phyloP scores from a whole-genome alignment of 495 filamentous ascomycete genomes.

The Penicillium turbatum region DNA sequence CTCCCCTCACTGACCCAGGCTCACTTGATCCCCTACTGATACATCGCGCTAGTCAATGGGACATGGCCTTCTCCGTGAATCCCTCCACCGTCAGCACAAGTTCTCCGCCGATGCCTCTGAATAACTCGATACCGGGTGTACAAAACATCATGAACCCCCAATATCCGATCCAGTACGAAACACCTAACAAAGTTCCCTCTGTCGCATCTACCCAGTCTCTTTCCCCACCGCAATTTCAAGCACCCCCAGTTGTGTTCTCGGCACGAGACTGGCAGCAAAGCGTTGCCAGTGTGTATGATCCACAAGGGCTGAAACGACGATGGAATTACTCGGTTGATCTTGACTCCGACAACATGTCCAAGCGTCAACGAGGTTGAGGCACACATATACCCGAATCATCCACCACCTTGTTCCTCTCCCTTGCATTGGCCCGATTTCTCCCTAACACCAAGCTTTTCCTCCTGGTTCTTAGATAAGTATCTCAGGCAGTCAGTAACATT shows the following conservation, averaged over 20 bases:
- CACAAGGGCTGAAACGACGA: slow-evolving; percentile 66
- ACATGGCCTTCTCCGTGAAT: slow-evolving; percentile 77
- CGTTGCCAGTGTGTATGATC: slow-evolving; percentile 83
- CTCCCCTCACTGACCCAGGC: neutral
- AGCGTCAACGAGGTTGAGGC: slow-evolving; percentile 34
- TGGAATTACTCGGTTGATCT: slow-evolving; percentile 54
- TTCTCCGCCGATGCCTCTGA: slow-evolving; percentile 44
- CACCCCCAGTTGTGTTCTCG: slow-evolving; percentile 68
- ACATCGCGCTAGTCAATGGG: slow-evolving; percentile 68
- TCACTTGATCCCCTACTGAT: slow-evolving; percentile 25
- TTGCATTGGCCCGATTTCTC: neutral
- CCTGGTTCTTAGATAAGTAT: neutral
- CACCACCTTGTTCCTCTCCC: neutral
- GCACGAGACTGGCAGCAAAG: slow-evolving; percentile 96
- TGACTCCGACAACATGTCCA: slow-evolving; percentile 26
- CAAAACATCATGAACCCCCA: slow-evolving; percentile 29
- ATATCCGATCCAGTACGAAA: slow-evolving; percentile 39
- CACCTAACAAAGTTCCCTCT: slow-evolving; percentile 31
- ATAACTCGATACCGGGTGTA: slow-evolving; percentile 30
- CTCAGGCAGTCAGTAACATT: neutral
- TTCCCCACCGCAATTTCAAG: slow-evolving; percentile 51
- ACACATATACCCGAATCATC: neutral
- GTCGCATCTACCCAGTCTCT: slow-evolving; percentile 44
- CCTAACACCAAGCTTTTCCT: neutral
- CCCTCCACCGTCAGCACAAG: slow-evolving; percentile 45